Evolutionary conservation across 192 early-diverging fungal species (phyloP).

Genomic region (Entomortierella parvispora): DNA sequence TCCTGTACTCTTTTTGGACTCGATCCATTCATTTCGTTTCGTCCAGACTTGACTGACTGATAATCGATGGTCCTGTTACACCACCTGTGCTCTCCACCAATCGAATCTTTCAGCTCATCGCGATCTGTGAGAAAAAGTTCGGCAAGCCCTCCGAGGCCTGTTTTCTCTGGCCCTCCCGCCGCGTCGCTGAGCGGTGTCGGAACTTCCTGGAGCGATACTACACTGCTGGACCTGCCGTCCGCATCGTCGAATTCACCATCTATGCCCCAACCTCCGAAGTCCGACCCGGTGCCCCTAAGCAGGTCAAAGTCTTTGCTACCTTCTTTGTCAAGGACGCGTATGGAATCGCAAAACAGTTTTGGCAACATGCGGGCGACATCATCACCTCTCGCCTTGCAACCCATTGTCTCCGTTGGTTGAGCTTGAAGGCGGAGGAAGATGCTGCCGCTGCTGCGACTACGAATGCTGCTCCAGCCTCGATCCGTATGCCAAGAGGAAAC

Average conservation of each 20-base stretch:
- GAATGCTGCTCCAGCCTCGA: background rate
- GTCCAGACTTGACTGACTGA: background rate
- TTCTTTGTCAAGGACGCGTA: conserved; percentile 78
- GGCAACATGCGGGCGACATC: conserved; percentile 95
- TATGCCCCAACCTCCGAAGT: conserved; percentile 59
- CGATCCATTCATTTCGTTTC: background rate
- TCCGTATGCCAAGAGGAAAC: conserved; percentile 37
- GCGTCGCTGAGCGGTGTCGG: conserved; percentile 73
- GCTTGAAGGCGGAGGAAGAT: conserved; percentile 58
- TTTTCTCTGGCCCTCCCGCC: conserved; percentile 80
- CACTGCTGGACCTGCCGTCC: conserved; percentile 37
- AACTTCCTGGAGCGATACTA: conserved; percentile 68
- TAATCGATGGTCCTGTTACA: background rate
- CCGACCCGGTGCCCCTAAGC: conserved; percentile 43
- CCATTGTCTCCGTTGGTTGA: conserved; percentile 78
- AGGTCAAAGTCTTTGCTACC: conserved; percentile 67
- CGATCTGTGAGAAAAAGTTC: conserved; percentile 67
- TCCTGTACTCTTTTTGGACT: background rate
- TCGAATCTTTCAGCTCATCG: conserved; percentile 25
- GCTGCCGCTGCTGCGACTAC: conserved; percentile 15
- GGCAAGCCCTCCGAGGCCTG: conserved; percentile 72
- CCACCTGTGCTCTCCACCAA: background rate
- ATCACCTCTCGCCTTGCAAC: conserved; percentile 90
- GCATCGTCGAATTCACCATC: conserved; percentile 76
- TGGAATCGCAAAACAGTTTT: conserved; percentile 89